phyloP scores from a whole-genome alignment of 208 protist species.

The Blechomonas ayalai region DNA sequence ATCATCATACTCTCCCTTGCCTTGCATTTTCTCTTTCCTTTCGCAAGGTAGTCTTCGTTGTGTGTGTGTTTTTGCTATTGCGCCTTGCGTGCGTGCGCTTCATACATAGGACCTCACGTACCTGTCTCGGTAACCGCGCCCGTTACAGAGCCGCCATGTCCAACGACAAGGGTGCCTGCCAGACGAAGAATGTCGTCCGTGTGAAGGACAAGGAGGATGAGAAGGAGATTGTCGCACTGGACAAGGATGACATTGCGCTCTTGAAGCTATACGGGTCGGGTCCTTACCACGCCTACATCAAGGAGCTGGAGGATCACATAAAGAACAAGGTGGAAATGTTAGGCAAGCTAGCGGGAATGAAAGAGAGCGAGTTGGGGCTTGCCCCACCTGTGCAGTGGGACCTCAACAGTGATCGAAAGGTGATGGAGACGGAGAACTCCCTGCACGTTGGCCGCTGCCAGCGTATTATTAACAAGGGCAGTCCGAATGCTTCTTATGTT shows the following conservation, averaged over 20 bases:
- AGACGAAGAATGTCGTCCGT: constrained; percentile 68
- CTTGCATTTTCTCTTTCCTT: constrained; percentile 9
- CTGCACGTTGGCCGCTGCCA: constrained; percentile 99
- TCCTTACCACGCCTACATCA: constrained; percentile 96
- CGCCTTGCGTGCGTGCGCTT: no score
- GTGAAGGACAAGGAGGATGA: constrained; percentile 72
- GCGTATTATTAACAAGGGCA: constrained; percentile 96
- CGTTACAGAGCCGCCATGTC: constrained; percentile 29
- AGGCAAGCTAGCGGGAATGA: constrained; percentile 95
- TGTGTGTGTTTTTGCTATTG: no score
- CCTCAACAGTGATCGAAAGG: constrained; percentile 96
- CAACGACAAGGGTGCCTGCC: constrained; percentile 81
- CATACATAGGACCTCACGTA: no score
- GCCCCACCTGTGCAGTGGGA: constrained; percentile 98
- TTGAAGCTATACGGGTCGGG: constrained; percentile 97
- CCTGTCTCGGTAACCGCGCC: no score
- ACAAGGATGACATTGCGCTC: constrained; percentile 98
- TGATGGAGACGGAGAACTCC: constrained; percentile 95
- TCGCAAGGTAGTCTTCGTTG: constrained; percentile 1
- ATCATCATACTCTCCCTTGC: constrained; percentile 1
- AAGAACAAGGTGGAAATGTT: constrained; percentile 93
- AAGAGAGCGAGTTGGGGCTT: constrained; percentile 99
- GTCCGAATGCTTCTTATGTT: constrained; percentile 95
- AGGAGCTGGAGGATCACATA: constrained; percentile 96
- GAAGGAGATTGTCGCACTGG: constrained; percentile 92